A percentile compares a stretch with the other conserved stretches of the same genome.
Conservation (phyloP, 768 basidiomycete genomes). For the Mycena alexandri region DNA sequence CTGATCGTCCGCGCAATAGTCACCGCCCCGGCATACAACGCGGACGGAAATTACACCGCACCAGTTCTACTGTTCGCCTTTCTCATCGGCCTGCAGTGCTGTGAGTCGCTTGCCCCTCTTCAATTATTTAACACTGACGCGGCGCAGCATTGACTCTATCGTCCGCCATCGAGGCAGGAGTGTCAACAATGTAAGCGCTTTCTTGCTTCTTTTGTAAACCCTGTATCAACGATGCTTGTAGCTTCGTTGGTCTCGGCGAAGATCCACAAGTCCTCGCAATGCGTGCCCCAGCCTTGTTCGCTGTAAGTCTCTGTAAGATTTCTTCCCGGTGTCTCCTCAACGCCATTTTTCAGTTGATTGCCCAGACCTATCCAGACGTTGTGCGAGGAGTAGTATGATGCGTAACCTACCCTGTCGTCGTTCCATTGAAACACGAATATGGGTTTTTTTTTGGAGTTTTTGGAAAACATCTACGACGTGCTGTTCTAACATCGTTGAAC, state of each 20-base stretch:
- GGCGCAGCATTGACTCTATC: slow-evolving; percentile 72
- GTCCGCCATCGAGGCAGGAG: slow-evolving; percentile 86
- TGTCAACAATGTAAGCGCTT: slow-evolving; percentile 80
- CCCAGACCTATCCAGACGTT: slow-evolving; percentile 77
- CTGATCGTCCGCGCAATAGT: slow-evolving; percentile 52
- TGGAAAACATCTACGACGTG: too few relatives aligned
- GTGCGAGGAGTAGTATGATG: slow-evolving; percentile 63
- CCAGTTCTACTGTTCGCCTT: slow-evolving; percentile 85
- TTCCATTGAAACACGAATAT: background rate
- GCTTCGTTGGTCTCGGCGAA: slow-evolving; percentile 88
- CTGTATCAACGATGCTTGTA: slow-evolving; percentile 38
- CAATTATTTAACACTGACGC: slow-evolving; percentile 17
- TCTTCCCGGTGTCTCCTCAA: slow-evolving; percentile 12
- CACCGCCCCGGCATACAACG: slow-evolving; percentile 82
- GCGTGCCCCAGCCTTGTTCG: slow-evolving; percentile 79
- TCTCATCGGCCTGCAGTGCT: slow-evolving; percentile 80
- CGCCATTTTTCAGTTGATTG: slow-evolving; percentile 66
- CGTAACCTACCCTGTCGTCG: background rate
- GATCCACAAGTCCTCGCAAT: slow-evolving; percentile 83
- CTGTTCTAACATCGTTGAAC: too few relatives aligned
- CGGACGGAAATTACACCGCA: slow-evolving; percentile 80
- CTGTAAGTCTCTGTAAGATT: slow-evolving; percentile 51
- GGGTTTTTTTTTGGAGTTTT: too few relatives aligned
- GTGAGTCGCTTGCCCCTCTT: slow-evolving; percentile 54
- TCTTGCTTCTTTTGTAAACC: background rate